A percentile compares a stretch with the other conserved stretches of the same genome.
Conservation (phyloP, 306 rosid genomes). For the Quercus berberidifolia region DNA sequence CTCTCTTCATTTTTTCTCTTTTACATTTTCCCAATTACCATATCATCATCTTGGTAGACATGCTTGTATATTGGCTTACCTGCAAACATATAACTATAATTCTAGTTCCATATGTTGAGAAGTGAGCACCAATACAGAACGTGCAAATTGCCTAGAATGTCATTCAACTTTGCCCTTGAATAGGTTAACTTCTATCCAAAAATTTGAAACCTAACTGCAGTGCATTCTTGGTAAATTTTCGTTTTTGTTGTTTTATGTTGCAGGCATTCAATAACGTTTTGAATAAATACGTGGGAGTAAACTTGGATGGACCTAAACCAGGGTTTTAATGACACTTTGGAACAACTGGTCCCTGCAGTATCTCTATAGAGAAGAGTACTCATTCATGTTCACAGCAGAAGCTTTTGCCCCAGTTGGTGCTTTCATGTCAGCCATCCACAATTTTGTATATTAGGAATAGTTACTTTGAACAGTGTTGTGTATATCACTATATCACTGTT, state of each 20-base stretch:
- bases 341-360: constrained; percentile 47
- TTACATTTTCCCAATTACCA: constrained; percentile 32
- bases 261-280: constrained; percentile 83
- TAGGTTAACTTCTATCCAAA: background rate
- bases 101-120: constrained; percentile 11
- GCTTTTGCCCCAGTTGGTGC: constrained; percentile 37
- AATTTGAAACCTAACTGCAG: constrained; percentile 6
- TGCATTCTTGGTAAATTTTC: background rate
- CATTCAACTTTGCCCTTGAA: constrained; percentile 16
- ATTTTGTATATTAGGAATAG: constrained; percentile 32
- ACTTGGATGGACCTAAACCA: constrained; percentile 49
- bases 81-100: constrained; percentile 41
- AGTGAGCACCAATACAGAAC: constrained; percentile 3
- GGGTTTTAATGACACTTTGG: constrained; percentile 38
- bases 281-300: constrained; percentile 76
- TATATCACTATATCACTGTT: background rate
- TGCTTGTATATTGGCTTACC: constrained; percentile 38
- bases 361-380: constrained; percentile 41
- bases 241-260: constrained; percentile 11
- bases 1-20: constrained; percentile 35
- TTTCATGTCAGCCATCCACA: constrained; percentile 24
- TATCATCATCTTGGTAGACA: constrained; percentile 37
- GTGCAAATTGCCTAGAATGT: constrained; percentile 15
- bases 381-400: constrained; percentile 47
- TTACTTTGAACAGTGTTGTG: constrained; percentile 35